Percentiles rank a stretch among this genome's conserved stretches.
Conservation (phyloP, 2,329 filamentous ascomycete species). For the Stachybotrys elegans region DNA sequence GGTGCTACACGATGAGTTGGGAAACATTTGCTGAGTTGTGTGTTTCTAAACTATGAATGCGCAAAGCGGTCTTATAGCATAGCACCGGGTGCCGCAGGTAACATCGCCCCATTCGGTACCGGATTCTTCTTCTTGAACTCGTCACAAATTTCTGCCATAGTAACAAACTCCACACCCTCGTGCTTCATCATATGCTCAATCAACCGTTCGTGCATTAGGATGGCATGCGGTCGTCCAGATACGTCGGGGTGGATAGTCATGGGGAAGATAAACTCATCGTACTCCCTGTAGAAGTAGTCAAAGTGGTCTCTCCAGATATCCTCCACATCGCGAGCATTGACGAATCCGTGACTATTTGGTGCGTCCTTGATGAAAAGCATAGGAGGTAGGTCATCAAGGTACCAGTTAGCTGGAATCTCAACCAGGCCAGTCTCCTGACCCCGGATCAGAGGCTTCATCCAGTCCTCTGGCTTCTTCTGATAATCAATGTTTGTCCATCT, state of each 20-base stretch:
- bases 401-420: constrained; percentile 59
- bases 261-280: constrained; percentile 72
- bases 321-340: constrained; percentile 54
- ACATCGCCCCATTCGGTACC: constrained; percentile 51
- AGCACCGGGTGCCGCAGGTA: constrained; percentile 52
- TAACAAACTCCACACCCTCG: constrained; percentile 60
- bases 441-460: constrained; percentile 48
- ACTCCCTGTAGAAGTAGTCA: constrained; percentile 70
- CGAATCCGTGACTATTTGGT: constrained; percentile 59
- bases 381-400: constrained; percentile 59
- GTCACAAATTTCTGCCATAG: constrained; percentile 66
- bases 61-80: constrained; percentile 45
- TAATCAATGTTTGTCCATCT: constrained; percentile 67
- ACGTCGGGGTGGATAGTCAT: constrained; percentile 75
- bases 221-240: constrained; percentile 63
- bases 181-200: constrained; percentile 65
- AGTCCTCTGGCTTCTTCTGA: constrained; percentile 20
- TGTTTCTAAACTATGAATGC: no score
- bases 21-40: no score
- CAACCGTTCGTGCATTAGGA: constrained; percentile 63
- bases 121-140: constrained; percentile 65
- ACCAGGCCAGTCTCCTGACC: constrained; percentile 58
- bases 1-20: no score
- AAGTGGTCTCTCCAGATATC: constrained; percentile 64
- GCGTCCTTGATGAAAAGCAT: constrained; percentile 70